Base-by-base conservation (phyloP, 2,329 filamentous ascomycete genomes). In the Cercospora canescens region DNA sequence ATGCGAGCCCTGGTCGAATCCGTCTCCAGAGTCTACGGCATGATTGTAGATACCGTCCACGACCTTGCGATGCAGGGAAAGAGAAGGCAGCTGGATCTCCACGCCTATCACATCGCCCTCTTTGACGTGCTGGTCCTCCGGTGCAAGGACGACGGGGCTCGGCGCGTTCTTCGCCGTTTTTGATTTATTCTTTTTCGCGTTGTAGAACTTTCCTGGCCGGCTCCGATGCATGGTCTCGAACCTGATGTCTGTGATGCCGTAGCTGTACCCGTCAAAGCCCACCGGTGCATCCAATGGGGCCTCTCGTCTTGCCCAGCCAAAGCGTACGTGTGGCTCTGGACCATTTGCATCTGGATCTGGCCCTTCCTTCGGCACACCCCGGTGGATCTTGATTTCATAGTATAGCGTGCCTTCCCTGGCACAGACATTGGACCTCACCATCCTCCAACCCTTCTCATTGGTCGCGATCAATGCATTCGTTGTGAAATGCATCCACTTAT, bases 181-280 rank as follows among this genome's bases (percentile, higher is more conserved):
- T 39, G 74, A 72, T 61, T 70, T 72, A 7, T 66, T 41, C 50
- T 75, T 76, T 56, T 73, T 76, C 7, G 80, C 74, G 37, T 79
- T 79, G 74, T 79, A 94, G 79, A 97, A 94, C 71, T 94, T 91
- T 75, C 93, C 93, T n/a, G 94, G 93, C 57, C 94, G 89, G 69
- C 94, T 97, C 83, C 95, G 93, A 81, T 95, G 93, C 61, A 97
- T 91, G 68, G 94, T 94, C 77, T 98, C 93, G 21, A 95, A 95
- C 34, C 90, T 87, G 26, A 94, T 89, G 75, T 99, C 95, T 50
- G 94, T 91, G 64, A 98, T 87, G 54, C 92, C 94, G 77, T 98
- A 98, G 76, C 94, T 96, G 80, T 98, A 97, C 48, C 91, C 91
- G 75, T 96, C 92, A 71, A 93, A 95, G 1, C 93, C 92, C 0